Conservation (phyloP, 495 filamentous ascomycete genomes). For the Polyplosphaeria fusca region DNA sequence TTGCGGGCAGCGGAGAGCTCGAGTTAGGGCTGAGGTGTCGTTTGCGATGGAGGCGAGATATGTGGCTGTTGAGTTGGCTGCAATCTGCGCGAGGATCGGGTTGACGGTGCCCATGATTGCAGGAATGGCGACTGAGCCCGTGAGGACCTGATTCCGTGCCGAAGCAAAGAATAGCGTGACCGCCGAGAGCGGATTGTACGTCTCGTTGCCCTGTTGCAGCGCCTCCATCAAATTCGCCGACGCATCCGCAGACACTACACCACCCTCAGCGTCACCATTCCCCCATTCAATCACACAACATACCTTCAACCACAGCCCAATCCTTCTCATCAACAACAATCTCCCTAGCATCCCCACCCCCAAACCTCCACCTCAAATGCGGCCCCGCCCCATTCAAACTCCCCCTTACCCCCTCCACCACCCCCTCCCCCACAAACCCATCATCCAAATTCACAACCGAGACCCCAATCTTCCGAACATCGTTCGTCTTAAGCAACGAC, state of each 20-base stretch:
- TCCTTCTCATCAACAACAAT: not conserved
- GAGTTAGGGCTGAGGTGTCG: not conserved
- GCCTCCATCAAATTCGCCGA: not conserved
- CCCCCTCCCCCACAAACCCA: not conserved
- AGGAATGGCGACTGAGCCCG: not conserved
- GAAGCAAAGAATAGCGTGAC: not conserved
- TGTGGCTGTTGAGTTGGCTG: not conserved
- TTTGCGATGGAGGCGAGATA: not conserved
- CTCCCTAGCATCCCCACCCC: not conserved
- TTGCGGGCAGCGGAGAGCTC: not conserved
- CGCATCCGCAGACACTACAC: not conserved
- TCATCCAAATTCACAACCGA: not conserved
- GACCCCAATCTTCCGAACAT: not conserved
- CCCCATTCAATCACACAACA: not conserved
- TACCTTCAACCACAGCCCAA: not conserved
- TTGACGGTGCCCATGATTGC: not conserved
- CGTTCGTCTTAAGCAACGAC: not conserved
- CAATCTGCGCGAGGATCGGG: not conserved
- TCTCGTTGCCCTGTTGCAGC: not conserved
- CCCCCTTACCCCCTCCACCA: not conserved
- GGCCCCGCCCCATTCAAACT: not conserved
- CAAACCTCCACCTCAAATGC: not conserved
- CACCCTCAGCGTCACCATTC: not conserved
- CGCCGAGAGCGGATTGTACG: not conserved
- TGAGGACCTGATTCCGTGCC: not conserved